These are phyloP conservation scores for Phytophthora citricola DNA, from an alignment of 352 stramenopile genomes.

Conservation along the genomic window DNA sequence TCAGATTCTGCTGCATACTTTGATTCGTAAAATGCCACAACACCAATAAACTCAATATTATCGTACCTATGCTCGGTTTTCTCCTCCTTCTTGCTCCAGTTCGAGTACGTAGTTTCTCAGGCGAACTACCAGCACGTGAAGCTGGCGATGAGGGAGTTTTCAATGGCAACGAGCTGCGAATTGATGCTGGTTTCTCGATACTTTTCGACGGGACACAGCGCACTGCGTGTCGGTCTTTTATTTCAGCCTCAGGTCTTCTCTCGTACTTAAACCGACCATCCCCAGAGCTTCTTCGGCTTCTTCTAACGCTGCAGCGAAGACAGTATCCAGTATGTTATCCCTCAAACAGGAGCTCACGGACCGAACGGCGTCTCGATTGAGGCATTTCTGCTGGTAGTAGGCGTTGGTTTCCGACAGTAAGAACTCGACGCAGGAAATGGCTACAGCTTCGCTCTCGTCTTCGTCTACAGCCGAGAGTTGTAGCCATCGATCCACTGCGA, in stretches of 20 bases:
- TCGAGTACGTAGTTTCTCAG: slow-evolving; percentile 18
- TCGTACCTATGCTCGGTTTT: slow-evolving; percentile 21
- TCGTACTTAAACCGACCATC: slow-evolving; percentile 35
- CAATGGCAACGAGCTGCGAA: not conserved
- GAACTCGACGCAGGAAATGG: slow-evolving; percentile 52
- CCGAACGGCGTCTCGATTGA: slow-evolving; percentile 32
- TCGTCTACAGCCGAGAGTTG: slow-evolving; percentile 47
- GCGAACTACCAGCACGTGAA: slow-evolving; percentile 16
- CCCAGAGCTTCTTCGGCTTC: slow-evolving; percentile 27
- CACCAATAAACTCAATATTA: too few species aligned
- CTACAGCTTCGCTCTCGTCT: slow-evolving; percentile 65
- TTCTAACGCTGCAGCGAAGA: slow-evolving; percentile 38
- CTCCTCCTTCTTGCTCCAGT: slow-evolving; percentile 4
- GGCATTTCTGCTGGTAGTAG: slow-evolving; percentile 49
- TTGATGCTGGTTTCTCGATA: slow-evolving; percentile 28
- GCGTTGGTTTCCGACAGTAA: slow-evolving; percentile 67
- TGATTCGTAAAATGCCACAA: too few species aligned
- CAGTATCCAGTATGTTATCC: slow-evolving; percentile 48
- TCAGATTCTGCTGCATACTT: too few species aligned
- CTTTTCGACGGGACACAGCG: slow-evolving; percentile 47
- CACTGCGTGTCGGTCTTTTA: slow-evolving; percentile 57
- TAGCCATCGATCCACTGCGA: slow-evolving; percentile 45
- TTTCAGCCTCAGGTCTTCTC: slow-evolving; percentile 25
- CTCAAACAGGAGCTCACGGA: slow-evolving; percentile 33
- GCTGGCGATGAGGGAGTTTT: slow-evolving; percentile 21